A percentile compares a stretch with the other conserved stretches of the same genome.
phyloP scores from a whole-genome alignment of 2,329 filamentous ascomycete species.

The Calonectria honghensis region DNA sequence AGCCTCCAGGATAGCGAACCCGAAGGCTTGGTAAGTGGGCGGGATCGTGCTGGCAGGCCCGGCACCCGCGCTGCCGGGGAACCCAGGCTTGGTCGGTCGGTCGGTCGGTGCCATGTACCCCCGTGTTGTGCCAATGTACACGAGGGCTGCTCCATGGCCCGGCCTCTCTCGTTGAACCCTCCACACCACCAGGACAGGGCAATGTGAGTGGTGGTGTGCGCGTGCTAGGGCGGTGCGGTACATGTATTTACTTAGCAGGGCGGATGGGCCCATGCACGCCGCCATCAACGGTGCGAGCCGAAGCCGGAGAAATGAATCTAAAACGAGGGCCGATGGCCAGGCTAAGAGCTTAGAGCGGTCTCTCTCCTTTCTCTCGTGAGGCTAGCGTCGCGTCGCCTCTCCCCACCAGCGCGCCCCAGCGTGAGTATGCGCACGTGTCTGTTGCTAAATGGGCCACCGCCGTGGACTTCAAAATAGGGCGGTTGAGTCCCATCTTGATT shows the following conservation, averaged over 20 bases:
- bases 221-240: conserved; percentile 42
- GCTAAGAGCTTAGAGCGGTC: conserved; percentile 46
- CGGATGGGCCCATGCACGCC: conserved; percentile 55
- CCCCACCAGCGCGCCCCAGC: conserved; percentile 47
- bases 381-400: conserved; percentile 50
- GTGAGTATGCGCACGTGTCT: conserved; percentile 59
- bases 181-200: conserved; percentile 27
- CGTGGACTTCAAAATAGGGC: conserved; percentile 20
- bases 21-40: conserved; percentile 57
- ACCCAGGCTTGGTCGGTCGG: conserved; percentile 25
- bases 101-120: conserved; percentile 19
- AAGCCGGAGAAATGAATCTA: conserved; percentile 60
- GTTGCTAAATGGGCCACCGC: conserved; percentile 57
- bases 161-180: conserved; percentile 16
- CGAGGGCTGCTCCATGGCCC: background rate
- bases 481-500: conserved; percentile 4
- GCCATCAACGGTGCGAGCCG: conserved; percentile 62
- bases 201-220: conserved; percentile 17
- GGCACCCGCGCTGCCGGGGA: conserved; percentile 28
- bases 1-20: conserved; percentile 45
- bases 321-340: conserved; percentile 56
- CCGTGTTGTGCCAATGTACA: conserved; percentile 21
- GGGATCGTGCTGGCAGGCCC: conserved; percentile 49
- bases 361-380: conserved; percentile 47
- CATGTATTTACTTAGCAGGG: conserved; percentile 23